Conservation (phyloP, 768 basidiomycete genomes). For the Gelatoporia subvermispora region DNA sequence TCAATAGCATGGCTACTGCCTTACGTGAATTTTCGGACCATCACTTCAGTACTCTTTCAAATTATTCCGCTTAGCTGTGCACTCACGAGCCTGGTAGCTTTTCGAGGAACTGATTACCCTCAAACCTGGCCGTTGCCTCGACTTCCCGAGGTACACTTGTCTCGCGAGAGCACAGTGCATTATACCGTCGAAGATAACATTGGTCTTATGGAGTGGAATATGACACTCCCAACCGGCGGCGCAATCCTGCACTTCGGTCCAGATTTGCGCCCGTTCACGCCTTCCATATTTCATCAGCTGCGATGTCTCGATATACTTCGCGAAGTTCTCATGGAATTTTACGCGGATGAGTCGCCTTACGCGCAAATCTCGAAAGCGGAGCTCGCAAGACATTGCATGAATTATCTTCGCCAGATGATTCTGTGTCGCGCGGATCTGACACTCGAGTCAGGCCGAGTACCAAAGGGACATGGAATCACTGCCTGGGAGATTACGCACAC, state of each 20-base stretch:
- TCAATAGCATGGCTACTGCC: no score
- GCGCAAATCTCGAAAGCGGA: neutral
- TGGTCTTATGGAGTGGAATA: conserved; percentile 27
- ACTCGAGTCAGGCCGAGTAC: conserved; percentile 20
- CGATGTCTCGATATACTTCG: conserved; percentile 35
- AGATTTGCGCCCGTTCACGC: conserved; percentile 30
- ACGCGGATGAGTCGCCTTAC: conserved; percentile 13
- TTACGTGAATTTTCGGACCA: no score
- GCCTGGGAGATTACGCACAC: conserved; percentile 17
- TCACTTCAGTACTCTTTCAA: no score
- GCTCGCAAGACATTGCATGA: conserved; percentile 28
- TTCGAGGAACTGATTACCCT: no score
- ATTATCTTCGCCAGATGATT: conserved; percentile 30
- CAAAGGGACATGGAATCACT: conserved; percentile 1
- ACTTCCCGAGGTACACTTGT: no score
- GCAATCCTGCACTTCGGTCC: conserved; percentile 26
- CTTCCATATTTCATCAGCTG: conserved; percentile 37
- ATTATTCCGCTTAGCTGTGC: no score
- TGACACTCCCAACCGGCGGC: conserved; percentile 27
- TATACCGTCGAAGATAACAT: no score
- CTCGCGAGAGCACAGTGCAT: no score
- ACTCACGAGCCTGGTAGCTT: no score
- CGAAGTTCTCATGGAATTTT: no score
- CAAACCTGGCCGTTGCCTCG: no score
- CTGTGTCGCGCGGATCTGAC: conserved; percentile 25